Base-by-base conservation (phyloP, 805 yeast genomes). In the Candida corydali region DNA sequence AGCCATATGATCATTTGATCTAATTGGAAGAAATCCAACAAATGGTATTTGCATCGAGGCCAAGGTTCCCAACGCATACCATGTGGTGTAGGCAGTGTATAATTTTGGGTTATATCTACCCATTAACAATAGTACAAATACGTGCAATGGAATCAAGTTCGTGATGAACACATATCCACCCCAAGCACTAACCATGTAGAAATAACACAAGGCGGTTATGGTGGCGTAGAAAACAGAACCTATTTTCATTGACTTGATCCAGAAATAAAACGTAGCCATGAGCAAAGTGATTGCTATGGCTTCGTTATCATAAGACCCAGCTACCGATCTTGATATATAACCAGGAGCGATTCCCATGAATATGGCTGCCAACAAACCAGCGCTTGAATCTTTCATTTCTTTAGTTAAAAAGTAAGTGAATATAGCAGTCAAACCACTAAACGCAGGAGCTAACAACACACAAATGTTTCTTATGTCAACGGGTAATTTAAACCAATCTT, bases 121-220 rank as follows among this genome's bases (percentile, higher is more conserved):
- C 98, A 93, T 93, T 47, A 86, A 65, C 36, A 93, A 64, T 56
- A 93, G 70, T 34, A 87, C 89, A 55, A 93, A 89, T 17, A 89
- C 88, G 59, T 93, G 99, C 50, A 93, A 70, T 32, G 98, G 98
- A 52, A 93, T 87, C 72, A 94, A 79, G 67, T 93, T 93, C 41
- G 99, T 93, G 65, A 93, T 94, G 71, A 93, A 93, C 36, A 94
- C 99, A 58, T 93, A 93, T 18, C 99, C 99, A 70, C 99, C 99
- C 97, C 99, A 89, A 9, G 99, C 98, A 32, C 95, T 81, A 36
- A 93, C 99, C 99, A 93, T 93, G 73, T 93, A 93, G 64, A 94
- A 93, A 69, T 94, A 93, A 51, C 80, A 83, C 23, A 87, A 57
- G 1, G 98, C 95, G 19, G 97, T 80, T 49, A 83, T 65, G 2